These are phyloP conservation scores for Hansenula lynferdii DNA, from an alignment of 1,139 yeast genomes.

Conservation along the genomic window DNA sequence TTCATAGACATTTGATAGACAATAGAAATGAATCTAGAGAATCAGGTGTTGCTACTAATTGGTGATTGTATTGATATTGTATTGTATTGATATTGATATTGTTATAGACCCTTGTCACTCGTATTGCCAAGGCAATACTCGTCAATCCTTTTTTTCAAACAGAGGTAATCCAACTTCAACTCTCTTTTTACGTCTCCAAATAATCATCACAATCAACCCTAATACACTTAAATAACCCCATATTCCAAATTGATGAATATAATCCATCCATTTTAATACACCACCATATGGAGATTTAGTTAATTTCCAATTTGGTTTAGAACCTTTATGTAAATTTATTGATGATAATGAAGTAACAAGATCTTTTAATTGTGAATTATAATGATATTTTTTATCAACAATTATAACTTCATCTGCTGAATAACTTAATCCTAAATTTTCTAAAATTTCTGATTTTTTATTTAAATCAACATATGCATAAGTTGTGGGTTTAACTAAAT, in stretches of 20 bases:
- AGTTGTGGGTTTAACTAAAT: conserved; percentile 39
- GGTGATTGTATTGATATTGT: too few relatives aligned
- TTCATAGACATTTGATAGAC: too few relatives aligned
- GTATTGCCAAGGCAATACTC: not conserved
- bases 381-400: conserved; percentile 21
- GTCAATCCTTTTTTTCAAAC: not conserved
- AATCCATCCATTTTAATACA: conserved; percentile 37
- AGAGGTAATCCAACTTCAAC: not conserved
- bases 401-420: conserved; percentile 43
- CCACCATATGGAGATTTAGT: conserved; percentile 43
- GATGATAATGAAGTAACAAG: conserved; percentile 1
- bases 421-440: conserved; percentile 39
- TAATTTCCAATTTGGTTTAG: conserved; percentile 22
- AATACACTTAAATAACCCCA: conserved; percentile 34
- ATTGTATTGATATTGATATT: too few relatives aligned
- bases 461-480: conserved; percentile 51
- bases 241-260: conserved; percentile 40
- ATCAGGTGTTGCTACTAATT: too few relatives aligned
- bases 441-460: conserved; percentile 29
- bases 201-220: not conserved
- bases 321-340: conserved; percentile 3
- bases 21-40: too few relatives aligned
- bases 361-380: not conserved
- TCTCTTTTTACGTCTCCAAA: not conserved
- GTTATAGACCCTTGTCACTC: too few relatives aligned